Evolutionary conservation across 495 filamentous ascomycete genomes (phyloP), one percentile per base, ranked within the genome.

Genomic region (Parachaetomium inaequale): DNA sequence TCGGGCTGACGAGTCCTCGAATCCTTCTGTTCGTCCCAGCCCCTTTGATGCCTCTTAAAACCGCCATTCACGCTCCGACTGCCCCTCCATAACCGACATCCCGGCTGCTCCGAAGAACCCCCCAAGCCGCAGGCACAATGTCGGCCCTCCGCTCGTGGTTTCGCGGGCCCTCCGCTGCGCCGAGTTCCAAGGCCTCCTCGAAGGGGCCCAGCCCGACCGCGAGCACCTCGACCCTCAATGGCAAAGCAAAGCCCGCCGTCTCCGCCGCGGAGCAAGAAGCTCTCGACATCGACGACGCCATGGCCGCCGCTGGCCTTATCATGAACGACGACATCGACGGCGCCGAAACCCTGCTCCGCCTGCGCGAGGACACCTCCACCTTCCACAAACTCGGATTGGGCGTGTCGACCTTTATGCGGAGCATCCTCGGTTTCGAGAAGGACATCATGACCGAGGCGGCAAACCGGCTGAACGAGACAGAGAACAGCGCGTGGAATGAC

Each of bases 241-340:
- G 65, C 55, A 69, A 66, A 11, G 69, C 70, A 32, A 71, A 70
- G 47, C 62, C 66, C 14, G 63, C 70, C 19, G 45, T 65, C 14
- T 65, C 68, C 61, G 63, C 51, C 15, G 56, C 60, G 23, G 57
- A 59, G 26, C 64, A 69, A 40, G 71, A 74, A 52, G 60, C 70
- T 25, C 66, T 63, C 75, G 42, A 83, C 75, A 61, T 84, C 17
- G 69, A 76, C n/a, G 72, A 82, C 57, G 80, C 81, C 25, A 77
- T 84, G 69, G 61, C 59, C 19, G 75, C 78, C 14, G 71, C 75
- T 10, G 70, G 72, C 1, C 73, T 88, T 34, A 93, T 98, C 68
- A 91, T 98, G 79, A 90, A 94, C 70, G 94, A 98, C 75, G 93
- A 97, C 75, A 88, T 98, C 59, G 90, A 91, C 45, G 86, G 84